Evolutionary conservation across 257 asterid genomes (phyloP).

Genomic region (Phtheirospermum japonicum): DNA sequence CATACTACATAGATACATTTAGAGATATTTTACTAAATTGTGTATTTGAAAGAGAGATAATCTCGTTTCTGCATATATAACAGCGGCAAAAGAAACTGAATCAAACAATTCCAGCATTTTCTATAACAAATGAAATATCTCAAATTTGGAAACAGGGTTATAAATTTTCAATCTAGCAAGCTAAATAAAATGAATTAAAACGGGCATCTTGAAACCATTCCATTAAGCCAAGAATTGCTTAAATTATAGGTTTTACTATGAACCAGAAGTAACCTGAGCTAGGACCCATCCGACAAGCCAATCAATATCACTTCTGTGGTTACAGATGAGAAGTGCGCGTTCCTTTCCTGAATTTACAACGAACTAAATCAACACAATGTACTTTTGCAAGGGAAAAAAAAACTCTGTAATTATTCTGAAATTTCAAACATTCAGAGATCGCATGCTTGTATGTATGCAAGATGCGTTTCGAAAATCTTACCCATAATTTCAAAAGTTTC

Average conservation of each 20-base stretch:
- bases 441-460: not conserved
- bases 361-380: slow-evolving; percentile 9
- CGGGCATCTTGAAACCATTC: not conserved
- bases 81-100: too few species aligned
- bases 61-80: too few species aligned
- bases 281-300: slow-evolving; percentile 88
- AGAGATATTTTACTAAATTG: too few species aligned
- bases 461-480: slow-evolving; percentile 30
- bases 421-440: slow-evolving; percentile 1
- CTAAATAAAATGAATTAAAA: too few species aligned
- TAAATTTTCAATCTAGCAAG: too few species aligned
- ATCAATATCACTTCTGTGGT: slow-evolving; percentile 77
- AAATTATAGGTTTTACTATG: slow-evolving; percentile 10
- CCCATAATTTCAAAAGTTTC: slow-evolving; percentile 62
- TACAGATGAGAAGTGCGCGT: slow-evolving; percentile 68
- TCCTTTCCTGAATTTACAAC: slow-evolving; percentile 62
- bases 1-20: too few species aligned
- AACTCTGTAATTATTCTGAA: too few species aligned
- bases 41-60: too few species aligned
- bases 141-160: not conserved
- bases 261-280: slow-evolving; percentile 59
- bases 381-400: not conserved
- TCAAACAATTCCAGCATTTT: not conserved
- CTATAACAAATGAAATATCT: not conserved
- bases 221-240: not conserved